These are phyloP conservation scores for Sugiyamaella qingdaonensis DNA, from an alignment of 805 yeast genomes.

Conservation along the genomic window DNA sequence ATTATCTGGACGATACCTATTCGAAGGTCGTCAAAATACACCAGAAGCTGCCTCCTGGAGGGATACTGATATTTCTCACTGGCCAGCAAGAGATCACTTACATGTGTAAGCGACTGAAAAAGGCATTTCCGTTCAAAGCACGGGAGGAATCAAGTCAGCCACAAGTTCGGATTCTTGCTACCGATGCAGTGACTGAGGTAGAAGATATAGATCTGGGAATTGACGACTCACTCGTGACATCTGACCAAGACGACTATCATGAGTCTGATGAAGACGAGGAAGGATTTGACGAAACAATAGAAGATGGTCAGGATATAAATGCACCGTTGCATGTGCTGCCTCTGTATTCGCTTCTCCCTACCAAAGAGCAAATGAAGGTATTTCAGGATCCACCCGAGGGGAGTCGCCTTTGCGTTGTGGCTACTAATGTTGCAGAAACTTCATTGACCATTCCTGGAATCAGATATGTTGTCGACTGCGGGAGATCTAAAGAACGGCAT, in stretches of 20 bases:
- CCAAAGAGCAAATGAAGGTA: constrained; percentile 90
- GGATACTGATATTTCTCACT: constrained; percentile 84
- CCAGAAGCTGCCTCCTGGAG: constrained; percentile 83
- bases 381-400: constrained; percentile 83
- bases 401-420: constrained; percentile 82
- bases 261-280: constrained; percentile 47
- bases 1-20: constrained; percentile 84
- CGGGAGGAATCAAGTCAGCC: constrained; percentile 36
- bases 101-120: constrained; percentile 63
- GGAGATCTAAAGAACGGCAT: constrained; percentile 85
- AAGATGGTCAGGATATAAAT: constrained; percentile 75
- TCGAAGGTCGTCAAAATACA: constrained; percentile 85
- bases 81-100: constrained; percentile 89
- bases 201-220: constrained; percentile 71
- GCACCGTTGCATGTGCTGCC: constrained; percentile 85
- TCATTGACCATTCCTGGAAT: constrained; percentile 95
- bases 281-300: constrained; percentile 46
- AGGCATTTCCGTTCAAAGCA: constrained; percentile 57
- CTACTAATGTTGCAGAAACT: constrained; percentile 98
- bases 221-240: constrained; percentile 32
- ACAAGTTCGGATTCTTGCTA: constrained; percentile 49
- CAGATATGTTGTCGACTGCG: constrained; percentile 91
- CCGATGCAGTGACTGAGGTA: constrained; percentile 69
- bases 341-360: constrained; percentile 87
- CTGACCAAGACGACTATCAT: constrained; percentile 41